These are phyloP conservation scores for Populus hybrid DNA, from an alignment of 441 rosid genomes.

Conservation along the genomic window DNA sequence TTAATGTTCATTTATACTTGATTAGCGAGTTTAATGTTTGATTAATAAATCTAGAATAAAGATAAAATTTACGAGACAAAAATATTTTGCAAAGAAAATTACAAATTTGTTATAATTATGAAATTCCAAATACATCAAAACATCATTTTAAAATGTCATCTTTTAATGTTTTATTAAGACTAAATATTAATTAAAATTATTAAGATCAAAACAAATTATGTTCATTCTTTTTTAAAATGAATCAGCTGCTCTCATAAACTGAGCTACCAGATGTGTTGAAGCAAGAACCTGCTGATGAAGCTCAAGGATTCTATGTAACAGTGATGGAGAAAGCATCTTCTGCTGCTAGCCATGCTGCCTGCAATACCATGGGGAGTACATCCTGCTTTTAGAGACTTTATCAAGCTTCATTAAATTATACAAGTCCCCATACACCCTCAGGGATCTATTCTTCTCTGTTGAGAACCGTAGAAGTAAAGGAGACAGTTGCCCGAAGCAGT, in stretches of 20 bases:
- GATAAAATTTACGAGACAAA: accelerated
- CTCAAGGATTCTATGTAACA: constrained; percentile 23
- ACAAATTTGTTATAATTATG: accelerated
- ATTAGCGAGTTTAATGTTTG: too few species aligned
- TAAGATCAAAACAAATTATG: too few species aligned
- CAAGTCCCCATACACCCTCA: constrained; percentile 68
- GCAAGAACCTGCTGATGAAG: neutral
- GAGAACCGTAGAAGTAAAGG: constrained; percentile 31
- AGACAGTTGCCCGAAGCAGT: constrained; percentile 35
- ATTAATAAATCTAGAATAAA: too few species aligned
- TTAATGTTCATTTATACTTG: too few species aligned
- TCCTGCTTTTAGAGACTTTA: constrained; percentile 50
- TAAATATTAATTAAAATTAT: too few species aligned
- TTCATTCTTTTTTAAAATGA: too few species aligned
- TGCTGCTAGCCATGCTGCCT: constrained; percentile 49
- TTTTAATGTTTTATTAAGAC: too few species aligned
- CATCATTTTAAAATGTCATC: accelerated
- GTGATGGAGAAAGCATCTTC: constrained; percentile 50
- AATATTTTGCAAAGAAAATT: too few species aligned
- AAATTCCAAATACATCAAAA: too few species aligned
- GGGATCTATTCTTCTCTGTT: constrained; percentile 68
- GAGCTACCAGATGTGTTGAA: neutral
- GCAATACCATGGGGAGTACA: constrained; percentile 55
- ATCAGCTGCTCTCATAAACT: neutral
- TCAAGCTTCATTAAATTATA: constrained; percentile 44